Conservation (phyloP, 305 asterid species). For the Solanum chacoense region DNA sequence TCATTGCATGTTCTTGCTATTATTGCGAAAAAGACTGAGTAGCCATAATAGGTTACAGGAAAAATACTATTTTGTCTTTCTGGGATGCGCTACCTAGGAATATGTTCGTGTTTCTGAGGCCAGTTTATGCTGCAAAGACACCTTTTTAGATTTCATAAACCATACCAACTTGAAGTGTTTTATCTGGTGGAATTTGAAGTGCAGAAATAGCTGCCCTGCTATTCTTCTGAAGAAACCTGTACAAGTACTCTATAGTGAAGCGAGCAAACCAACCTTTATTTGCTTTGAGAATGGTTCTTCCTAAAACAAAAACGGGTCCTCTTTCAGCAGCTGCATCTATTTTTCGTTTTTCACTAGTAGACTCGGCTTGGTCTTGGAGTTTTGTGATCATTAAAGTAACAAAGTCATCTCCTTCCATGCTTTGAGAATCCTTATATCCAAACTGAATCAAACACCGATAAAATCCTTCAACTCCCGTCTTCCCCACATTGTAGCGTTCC, state of each 20-base stretch:
- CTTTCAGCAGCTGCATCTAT: slow-evolving; percentile 8
- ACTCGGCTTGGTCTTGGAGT: slow-evolving; percentile 10
- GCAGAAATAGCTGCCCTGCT: slow-evolving; percentile 3
- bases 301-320: slow-evolving; percentile 13
- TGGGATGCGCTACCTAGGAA: background rate
- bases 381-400: slow-evolving; percentile 2
- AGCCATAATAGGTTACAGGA: background rate
- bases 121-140: background rate
- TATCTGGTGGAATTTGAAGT: slow-evolving; percentile 14
- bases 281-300: slow-evolving; percentile 13
- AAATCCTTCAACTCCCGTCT: slow-evolving; percentile 19
- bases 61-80: background rate
- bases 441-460: slow-evolving; percentile 24
- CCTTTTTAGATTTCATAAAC: slow-evolving; percentile 6
- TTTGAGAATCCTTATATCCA: slow-evolving; percentile 18
- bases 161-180: slow-evolving; percentile 21
- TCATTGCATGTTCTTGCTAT: background rate
- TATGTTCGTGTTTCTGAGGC: background rate
- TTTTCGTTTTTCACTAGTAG: background rate
- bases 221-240: slow-evolving; percentile 24
- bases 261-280: slow-evolving; percentile 14
- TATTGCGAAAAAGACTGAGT: background rate
- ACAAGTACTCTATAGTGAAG: slow-evolving; percentile 7
- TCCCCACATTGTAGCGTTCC: slow-evolving; percentile 14
- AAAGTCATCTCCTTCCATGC: slow-evolving; percentile 12